These are phyloP conservation scores for Vitis hybrid DNA, from an alignment of 177 flowering plant genomes.

Conservation along the genomic window DNA sequence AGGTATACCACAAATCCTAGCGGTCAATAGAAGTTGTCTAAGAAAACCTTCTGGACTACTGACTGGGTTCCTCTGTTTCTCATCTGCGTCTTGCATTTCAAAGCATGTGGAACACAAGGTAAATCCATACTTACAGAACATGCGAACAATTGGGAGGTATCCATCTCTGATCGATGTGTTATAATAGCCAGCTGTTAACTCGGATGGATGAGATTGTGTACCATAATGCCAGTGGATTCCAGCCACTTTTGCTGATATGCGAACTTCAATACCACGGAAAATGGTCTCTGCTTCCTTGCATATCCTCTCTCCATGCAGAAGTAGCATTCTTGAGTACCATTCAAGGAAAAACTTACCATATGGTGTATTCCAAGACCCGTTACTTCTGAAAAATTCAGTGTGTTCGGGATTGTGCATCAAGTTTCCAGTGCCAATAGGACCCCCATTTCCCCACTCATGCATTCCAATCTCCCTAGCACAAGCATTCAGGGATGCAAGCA, in stretches of 20 bases:
- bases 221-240: conserved; percentile 61
- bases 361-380: conserved; percentile 60
- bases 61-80: conserved; percentile 30
- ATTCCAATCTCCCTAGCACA: conserved; percentile 48
- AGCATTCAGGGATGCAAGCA: conserved; percentile 62
- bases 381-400: conserved; percentile 44
- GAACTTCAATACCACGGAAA: conserved; percentile 46
- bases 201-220: conserved; percentile 59
- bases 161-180: conserved; percentile 63
- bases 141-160: conserved; percentile 52
- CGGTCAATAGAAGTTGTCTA: conserved; percentile 48
- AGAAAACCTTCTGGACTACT: conserved; percentile 65
- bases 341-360: conserved; percentile 67
- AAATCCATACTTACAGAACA: conserved; percentile 61
- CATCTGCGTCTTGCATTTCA: conserved; percentile 55
- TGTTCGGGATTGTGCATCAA: conserved; percentile 42
- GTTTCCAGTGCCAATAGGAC: conserved; percentile 44
- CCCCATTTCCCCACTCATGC: conserved; percentile 60
- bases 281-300: conserved; percentile 50
- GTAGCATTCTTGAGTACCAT: conserved; percentile 72
- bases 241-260: conserved; percentile 49
- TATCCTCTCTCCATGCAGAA: conserved; percentile 70
- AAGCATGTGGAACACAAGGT: conserved; percentile 51
- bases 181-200: conserved; percentile 70
- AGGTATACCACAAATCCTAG: conserved; percentile 39